Conservation (phyloP, 441 rosid genomes). For the Erodium moschatum region DNA sequence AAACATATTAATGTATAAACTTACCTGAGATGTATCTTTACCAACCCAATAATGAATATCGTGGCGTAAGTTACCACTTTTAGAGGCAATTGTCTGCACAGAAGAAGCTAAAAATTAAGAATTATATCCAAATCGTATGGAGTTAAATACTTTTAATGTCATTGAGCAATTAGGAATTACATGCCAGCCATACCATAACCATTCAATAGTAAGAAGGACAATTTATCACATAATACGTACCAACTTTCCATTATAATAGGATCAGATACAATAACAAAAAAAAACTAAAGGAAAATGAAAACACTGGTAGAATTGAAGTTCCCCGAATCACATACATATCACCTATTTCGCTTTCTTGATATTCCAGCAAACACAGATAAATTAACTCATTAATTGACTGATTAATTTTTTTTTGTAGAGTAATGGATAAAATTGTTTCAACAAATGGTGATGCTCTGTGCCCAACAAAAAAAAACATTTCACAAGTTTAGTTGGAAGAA, state of each 20-base stretch:
- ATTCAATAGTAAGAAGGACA: too few relatives aligned
- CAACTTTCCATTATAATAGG: too few relatives aligned
- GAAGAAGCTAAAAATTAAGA: constrained; percentile 9
- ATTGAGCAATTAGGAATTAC: too few relatives aligned
- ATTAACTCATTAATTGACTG: background rate
- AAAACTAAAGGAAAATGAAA: too few relatives aligned
- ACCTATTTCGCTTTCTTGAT: background rate
- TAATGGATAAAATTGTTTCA: background rate
- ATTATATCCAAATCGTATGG: constrained; percentile 53
- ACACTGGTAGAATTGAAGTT: too few relatives aligned
- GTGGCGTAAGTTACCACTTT: constrained; percentile 73
- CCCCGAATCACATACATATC: background rate
- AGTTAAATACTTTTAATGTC: background rate
- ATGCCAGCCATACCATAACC: too few relatives aligned
- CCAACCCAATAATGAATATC: constrained; percentile 99
- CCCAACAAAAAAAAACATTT: background rate
- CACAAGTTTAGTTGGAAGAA: background rate
- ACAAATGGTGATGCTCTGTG: background rate
- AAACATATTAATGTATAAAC: constrained; percentile 15
- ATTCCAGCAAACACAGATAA: background rate
- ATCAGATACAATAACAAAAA: too few relatives aligned
- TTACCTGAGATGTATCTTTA: constrained; percentile 89
- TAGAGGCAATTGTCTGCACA: constrained; percentile 62
- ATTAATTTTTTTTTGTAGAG: background rate
- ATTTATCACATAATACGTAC: too few relatives aligned